phyloP scores from a whole-genome alignment of 495 filamentous ascomycete genomes.

The Penicillium longicatenatum region DNA sequence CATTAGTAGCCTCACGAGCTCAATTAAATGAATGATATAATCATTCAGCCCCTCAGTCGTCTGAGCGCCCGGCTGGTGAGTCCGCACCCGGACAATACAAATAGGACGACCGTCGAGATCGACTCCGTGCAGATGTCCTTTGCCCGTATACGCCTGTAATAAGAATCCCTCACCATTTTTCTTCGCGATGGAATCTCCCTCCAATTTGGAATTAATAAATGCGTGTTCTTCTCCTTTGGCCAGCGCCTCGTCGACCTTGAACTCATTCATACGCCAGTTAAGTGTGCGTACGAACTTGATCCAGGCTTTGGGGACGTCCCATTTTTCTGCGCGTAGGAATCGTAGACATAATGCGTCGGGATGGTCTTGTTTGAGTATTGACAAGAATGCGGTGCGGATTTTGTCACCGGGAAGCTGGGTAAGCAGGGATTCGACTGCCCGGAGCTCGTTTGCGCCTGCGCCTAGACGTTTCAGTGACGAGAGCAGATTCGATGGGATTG shows the following conservation, averaged over 20 bases:
- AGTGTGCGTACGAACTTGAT: constrained; percentile 87
- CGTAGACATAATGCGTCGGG: constrained; percentile 84
- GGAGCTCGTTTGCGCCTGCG: constrained; percentile 26
- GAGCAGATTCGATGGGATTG: constrained; percentile 23
- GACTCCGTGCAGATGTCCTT: constrained; percentile 80
- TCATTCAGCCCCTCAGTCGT: constrained; percentile 73
- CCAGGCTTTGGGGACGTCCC: constrained; percentile 86
- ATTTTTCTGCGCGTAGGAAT: constrained; percentile 90
- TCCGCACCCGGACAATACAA: constrained; percentile 72
- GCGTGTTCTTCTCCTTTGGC: constrained; percentile 69
- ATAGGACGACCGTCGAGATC: constrained; percentile 83
- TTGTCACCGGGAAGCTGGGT: constrained; percentile 61
- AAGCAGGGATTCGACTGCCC: constrained; percentile 24
- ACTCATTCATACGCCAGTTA: constrained; percentile 77
- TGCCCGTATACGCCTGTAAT: constrained; percentile 80
- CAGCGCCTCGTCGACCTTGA: constrained; percentile 79
- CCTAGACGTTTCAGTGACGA: constrained; percentile 22
- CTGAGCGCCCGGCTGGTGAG: constrained; percentile 80
- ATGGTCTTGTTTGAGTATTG: constrained; percentile 87
- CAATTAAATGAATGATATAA: constrained; percentile 88
- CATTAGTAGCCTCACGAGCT: constrained; percentile 78
- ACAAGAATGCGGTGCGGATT: constrained; percentile 75
- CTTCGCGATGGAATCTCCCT: constrained; percentile 50
- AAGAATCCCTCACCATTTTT: constrained; percentile 77
- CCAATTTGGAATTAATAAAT: constrained; percentile 54